Evolutionary conservation across 1,139 yeast genomes (phyloP).

Genomic region (Debaryomyces sp.): DNA sequence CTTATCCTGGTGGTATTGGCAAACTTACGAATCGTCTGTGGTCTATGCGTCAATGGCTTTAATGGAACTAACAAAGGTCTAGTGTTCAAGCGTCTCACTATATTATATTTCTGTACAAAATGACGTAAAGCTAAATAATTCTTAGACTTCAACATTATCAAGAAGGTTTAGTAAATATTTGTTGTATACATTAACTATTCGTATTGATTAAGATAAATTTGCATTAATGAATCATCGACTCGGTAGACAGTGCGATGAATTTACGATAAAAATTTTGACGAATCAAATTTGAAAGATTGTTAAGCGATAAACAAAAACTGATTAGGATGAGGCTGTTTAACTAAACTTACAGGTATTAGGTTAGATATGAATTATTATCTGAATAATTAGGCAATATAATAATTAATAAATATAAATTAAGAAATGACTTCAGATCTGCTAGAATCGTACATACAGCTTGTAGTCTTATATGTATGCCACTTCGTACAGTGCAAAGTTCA

Average conservation of each 20-base stretch:
- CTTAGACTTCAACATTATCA: slow-evolving; percentile 1
- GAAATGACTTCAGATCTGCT: not conserved
- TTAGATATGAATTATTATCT: not conserved
- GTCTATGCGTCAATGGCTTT: not conserved
- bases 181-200: not conserved
- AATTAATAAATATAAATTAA: not conserved
- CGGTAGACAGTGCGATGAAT: slow-evolving; percentile 4
- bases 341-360: not conserved
- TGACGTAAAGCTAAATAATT: not conserved
- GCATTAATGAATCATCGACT: slow-evolving; percentile 6
- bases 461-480: not conserved
- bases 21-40: not conserved
- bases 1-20: not conserved
- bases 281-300: slow-evolving; percentile 8
- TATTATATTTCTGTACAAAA: not conserved
- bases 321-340: not conserved
- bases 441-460: not conserved
- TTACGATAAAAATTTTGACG: slow-evolving; percentile 5
- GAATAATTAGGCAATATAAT: not conserved
- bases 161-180: not conserved
- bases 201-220: not conserved
- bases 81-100: not conserved
- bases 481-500: not conserved
- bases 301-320: not conserved
- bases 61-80: not conserved